Conservation (phyloP, 140 eudicot genomes). For the Anethum foeniculum region DNA sequence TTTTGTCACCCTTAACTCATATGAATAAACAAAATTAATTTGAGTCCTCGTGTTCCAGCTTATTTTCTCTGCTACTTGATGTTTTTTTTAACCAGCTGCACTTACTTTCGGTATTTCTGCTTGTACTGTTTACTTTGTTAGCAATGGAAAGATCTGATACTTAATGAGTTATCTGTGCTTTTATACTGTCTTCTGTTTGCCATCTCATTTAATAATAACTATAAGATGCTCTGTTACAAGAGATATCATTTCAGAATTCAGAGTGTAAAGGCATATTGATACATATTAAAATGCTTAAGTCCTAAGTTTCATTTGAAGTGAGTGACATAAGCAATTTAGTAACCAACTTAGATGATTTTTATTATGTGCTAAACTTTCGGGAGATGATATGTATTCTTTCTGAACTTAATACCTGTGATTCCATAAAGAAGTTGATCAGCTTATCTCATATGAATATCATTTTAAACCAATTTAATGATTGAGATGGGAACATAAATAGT, state of each 20-base stretch:
- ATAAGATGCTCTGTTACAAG: neutral
- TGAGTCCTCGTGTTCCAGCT: neutral
- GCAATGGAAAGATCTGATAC: neutral
- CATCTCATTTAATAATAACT: neutral
- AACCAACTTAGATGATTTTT: neutral
- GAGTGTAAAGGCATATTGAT: neutral
- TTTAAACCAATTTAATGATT: neutral
- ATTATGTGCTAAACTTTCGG: neutral
- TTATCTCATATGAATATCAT: neutral
- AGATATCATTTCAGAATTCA: neutral
- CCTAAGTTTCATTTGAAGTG: neutral
- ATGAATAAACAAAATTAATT: neutral
- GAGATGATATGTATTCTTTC: neutral
- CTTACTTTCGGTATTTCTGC: neutral
- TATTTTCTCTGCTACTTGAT: neutral
- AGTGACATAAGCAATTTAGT: neutral
- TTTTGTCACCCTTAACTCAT: neutral
- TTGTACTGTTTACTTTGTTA: neutral
- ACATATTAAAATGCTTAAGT: neutral
- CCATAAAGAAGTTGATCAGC: neutral
- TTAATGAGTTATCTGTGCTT: neutral
- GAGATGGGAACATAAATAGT: neutral
- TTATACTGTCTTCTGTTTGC: neutral
- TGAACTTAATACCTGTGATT: neutral
- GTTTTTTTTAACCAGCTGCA: neutral